A percentile compares a stretch with the other conserved stretches of the same genome.
phyloP scores from a whole-genome alignment of 306 rosid genomes.

The Vicia villosa region DNA sequence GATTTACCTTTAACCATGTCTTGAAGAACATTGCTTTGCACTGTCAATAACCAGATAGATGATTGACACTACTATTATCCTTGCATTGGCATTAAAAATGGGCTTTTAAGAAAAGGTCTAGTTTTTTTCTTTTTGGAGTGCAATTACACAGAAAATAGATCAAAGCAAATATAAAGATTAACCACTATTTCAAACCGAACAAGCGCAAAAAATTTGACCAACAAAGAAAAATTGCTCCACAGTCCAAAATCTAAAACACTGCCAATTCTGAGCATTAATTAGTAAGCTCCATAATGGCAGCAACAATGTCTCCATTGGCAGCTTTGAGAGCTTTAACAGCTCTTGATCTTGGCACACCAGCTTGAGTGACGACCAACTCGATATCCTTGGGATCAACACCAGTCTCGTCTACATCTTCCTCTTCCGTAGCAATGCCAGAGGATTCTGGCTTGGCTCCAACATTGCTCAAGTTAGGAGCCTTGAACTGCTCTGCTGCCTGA shows the following conservation, averaged over 20 bases:
- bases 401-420: slow-evolving; percentile 77
- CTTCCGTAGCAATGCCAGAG: slow-evolving; percentile 62
- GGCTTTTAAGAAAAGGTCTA: slow-evolving; percentile 10
- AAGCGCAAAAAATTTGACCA: slow-evolving; percentile 32
- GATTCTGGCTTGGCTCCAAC: slow-evolving; percentile 68
- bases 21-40: background rate
- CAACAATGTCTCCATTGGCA: slow-evolving; percentile 74
- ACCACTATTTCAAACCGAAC: slow-evolving; percentile 32
- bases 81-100: slow-evolving; percentile 28
- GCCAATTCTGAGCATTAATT: slow-evolving; percentile 46
- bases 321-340: slow-evolving; percentile 85
- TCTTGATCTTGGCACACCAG: slow-evolving; percentile 76
- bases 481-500: slow-evolving; percentile 96
- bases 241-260: slow-evolving; percentile 23
- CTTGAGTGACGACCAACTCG: slow-evolving; percentile 93
- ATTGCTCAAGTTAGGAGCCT: slow-evolving; percentile 72
- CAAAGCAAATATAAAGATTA: slow-evolving; percentile 22
- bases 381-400: slow-evolving; percentile 87
- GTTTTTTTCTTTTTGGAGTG: slow-evolving; percentile 19
- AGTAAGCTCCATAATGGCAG: slow-evolving; percentile 92
- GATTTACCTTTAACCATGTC: no score
- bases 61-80: background rate
- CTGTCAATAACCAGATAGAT: background rate
- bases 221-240: slow-evolving; percentile 31
- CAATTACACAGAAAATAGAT: slow-evolving; percentile 26